phyloP scores from a whole-genome alignment of 2,329 filamentous ascomycete genomes.

The Talaromyces sp. region DNA sequence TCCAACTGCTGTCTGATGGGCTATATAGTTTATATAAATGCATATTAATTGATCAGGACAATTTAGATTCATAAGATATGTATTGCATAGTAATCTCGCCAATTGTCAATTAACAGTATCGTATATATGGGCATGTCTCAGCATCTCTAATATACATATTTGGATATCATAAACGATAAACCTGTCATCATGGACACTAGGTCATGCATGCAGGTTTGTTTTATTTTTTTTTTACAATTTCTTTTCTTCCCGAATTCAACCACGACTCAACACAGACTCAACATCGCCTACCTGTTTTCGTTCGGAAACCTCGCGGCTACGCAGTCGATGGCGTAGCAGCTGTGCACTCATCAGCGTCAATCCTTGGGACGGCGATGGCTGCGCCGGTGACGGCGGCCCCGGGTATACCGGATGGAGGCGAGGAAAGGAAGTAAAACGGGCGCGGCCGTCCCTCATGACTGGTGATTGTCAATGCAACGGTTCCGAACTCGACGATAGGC shows the following conservation, averaged over 20 bases:
- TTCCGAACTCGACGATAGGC: constrained; percentile 90
- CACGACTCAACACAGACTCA: constrained; percentile 37
- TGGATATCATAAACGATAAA: neutral
- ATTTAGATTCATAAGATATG: neutral
- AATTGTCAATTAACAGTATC: neutral
- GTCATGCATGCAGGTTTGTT: too few relatives aligned
- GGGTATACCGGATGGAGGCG: constrained; percentile 35
- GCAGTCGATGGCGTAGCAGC: constrained; percentile 64
- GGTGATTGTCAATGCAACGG: constrained; percentile 88
- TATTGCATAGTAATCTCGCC: too few relatives aligned
- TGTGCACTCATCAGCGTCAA: constrained; percentile 48
- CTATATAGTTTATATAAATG: neutral
- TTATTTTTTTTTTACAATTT: neutral
- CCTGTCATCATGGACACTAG: neutral
- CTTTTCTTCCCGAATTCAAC: neutral
- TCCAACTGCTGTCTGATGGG: constrained; percentile 43
- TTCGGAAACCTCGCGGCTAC: constrained; percentile 70
- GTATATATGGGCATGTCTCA: neutral
- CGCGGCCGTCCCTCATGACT: constrained; percentile 73
- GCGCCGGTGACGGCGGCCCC: constrained; percentile 19
- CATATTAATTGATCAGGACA: neutral
- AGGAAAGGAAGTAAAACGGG: constrained; percentile 35
- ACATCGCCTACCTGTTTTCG: constrained; percentile 86
- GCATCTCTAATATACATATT: neutral
- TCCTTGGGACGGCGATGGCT: constrained; percentile 37